phyloP scores from a whole-genome alignment of 2,329 filamentous ascomycete genomes.

The Fusarium incarnatum region DNA sequence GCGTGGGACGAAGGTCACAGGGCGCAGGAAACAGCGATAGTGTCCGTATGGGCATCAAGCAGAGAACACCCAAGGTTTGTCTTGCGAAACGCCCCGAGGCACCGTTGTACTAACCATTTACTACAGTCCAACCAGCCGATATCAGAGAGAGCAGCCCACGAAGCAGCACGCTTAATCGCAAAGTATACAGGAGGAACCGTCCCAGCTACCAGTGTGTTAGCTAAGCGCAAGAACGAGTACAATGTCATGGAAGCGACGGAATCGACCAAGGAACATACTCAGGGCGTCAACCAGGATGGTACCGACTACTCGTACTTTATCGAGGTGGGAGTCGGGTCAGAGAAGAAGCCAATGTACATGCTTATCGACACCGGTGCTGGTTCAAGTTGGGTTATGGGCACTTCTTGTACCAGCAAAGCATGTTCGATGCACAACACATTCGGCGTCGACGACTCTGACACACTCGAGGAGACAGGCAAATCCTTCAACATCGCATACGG shows the following conservation, averaged over 20 bases:
- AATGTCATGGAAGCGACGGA: slow-evolving; percentile 59
- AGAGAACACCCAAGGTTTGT: slow-evolving; percentile 52
- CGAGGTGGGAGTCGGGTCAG: slow-evolving; percentile 67
- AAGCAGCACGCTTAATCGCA: slow-evolving; percentile 53
- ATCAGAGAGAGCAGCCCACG: slow-evolving; percentile 53
- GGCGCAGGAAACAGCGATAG: slow-evolving; percentile 34
- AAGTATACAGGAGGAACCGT: slow-evolving; percentile 52
- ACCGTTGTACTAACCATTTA: slow-evolving; percentile 23
- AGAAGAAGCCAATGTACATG: slow-evolving; percentile 67
- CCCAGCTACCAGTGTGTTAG: slow-evolving; percentile 30
- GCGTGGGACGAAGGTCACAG: slow-evolving; percentile 41
- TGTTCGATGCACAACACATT: slow-evolving; percentile 79
- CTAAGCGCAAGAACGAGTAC: slow-evolving; percentile 60
- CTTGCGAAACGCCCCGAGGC: not conserved
- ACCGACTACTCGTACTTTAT: slow-evolving; percentile 75
- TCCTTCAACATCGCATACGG: slow-evolving; percentile 80
- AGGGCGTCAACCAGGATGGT: slow-evolving; percentile 72
- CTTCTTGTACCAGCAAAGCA: slow-evolving; percentile 72
- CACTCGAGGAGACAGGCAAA: slow-evolving; percentile 64
- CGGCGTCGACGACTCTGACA: slow-evolving; percentile 72
- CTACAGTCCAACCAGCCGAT: slow-evolving; percentile 50
- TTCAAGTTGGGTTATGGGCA: slow-evolving; percentile 87
- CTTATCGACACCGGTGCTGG: slow-evolving; percentile 74
- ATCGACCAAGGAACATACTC: slow-evolving; percentile 60
- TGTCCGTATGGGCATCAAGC: slow-evolving; percentile 57